Base-by-base conservation (phyloP, 352 stramenopile genomes). In the Phytopythium chamaehyphon region DNA sequence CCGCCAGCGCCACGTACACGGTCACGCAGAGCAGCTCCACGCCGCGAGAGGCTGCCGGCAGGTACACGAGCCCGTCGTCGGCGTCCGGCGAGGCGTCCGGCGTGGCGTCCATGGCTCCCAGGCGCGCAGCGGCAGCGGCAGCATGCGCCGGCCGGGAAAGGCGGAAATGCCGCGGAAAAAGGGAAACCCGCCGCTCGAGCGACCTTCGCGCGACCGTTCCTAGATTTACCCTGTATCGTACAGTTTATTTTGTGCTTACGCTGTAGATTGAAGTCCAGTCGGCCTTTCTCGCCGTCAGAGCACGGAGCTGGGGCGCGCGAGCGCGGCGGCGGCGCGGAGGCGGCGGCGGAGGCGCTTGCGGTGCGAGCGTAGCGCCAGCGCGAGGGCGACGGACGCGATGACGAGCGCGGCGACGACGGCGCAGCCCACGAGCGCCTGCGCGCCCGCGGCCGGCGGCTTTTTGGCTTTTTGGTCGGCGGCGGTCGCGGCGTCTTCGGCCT, bases 1-100 rank as follows among this genome's bases (percentile, higher is more conserved):
- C 47, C 12, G 71, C 83, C 19, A 93, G 67, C 15, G 59, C 38
- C 24, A 87, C 31, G 54, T 93, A 93, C 24, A 89, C 53, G 4
- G 52, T 51, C 24, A 90, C 66, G 40, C 79, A 90, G 16, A 90
- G 52, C 40, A 74, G 51, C 54, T 76, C 57, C 0, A 90, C 64
- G 1, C 66, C 55, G 5, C 63, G 49, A 15, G 77, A 80, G 14
- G 79, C 66, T 9, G 54, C 59, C 22, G 79, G 77, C 9, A 93
- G 63, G 57, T 83, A 85, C 46, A 90, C 79, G 40, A 86, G 71
- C 7, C 64, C 67, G 40, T 73, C 61, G 48, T 73, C 61, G 6
- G 39, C 26, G 38, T 55, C 49, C 9, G n/a, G n/a, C n/a, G n/a
- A n/a, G n/a, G n/a, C n/a, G n/a, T n/a, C n/a, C n/a, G n/a, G n/a